Evolutionary conservation across 805 yeast species (phyloP), one percentile per base, ranked within the genome.

Genomic region (Lipomyces spencermartinsiae): DNA sequence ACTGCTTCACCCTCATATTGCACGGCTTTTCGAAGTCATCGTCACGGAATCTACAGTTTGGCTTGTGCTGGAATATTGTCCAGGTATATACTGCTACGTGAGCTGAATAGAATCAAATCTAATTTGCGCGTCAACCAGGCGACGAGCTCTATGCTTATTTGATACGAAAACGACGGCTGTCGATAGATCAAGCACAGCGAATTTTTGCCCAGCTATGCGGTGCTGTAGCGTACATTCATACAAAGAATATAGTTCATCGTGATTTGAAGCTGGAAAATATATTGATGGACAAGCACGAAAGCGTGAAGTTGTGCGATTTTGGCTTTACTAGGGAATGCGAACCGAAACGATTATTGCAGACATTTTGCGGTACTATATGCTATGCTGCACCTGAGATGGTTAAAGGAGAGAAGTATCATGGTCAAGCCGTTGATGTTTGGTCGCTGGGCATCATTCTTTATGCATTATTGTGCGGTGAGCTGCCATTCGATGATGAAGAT

Each of bases 311-410:
- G 62, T 89, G 97, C 5, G 99, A 94, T 80, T 93, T 94, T 79
- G 99, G 99, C 0, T 94, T 94, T 77, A 92, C 97, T 0, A 82
- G 98, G 69, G 97, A 92, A 73, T 86, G 84, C 67, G 83, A 83
- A 39, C 80, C 83, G 0, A 82, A 89, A 61, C 79, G 83, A 4
- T 78, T 89, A 59, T 79, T 94, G 43, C 90, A 89, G 61, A 95
- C 97, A 0, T 83, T 93, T 1, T 94, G 99, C 79, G 99, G 99
- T 2, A 94, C 98, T 0, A 87, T 93, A 0, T 96, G 92, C 2
- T 94, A 94, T 77, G 93, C 94, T 97, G 97, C 99, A 0, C 99
- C 99, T 0, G 99, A 94, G 76, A 81, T 95, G 69, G 81, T 93
- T 19, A 81, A 82, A 64, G 84, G 87, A 69, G 84, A 86, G 68